Base-by-base conservation (phyloP, 306 rosid species). In the Cicer cuneatum region DNA sequence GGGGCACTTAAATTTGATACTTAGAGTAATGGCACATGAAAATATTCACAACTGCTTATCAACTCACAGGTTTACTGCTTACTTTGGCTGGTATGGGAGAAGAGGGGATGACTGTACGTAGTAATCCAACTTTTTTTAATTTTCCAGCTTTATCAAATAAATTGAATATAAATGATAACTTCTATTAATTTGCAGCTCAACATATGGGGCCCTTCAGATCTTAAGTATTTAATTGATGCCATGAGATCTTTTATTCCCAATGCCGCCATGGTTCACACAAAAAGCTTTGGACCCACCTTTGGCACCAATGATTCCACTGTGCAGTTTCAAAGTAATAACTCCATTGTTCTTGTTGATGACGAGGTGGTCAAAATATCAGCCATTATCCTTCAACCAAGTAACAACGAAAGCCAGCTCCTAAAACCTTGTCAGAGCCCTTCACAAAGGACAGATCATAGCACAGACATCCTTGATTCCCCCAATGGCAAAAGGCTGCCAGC, bases 81-180 rank as follows among this genome's bases (percentile, higher is more conserved):
- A 94, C 97, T 73, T 87, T 94, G 90, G 96, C 97, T 79, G 94
- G 94, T 78, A 88, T 90, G 83, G 97, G 98, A 74, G 97, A 91
- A 3, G 92, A 83, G 73, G 97, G 96, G 78, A 83, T 91, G 91
- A 86, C 89, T 60, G 98, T 94, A 69, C 85, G 98, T 86, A 72
- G 77, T 69, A 13, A 59, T 61, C 38, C 58, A 43, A 42, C 38
- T 70, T 74, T 64, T 7, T 65, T 40, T 66, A 38, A 57, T 77
- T 58, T 33, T 21, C 71, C 48, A 49, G 54, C 18, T 66, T 63
- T 40, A 33, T 73, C 42, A 51, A 52, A 62, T 40, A 45, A 38
- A 60, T 54, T 61, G 73, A 14, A 46, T 38, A 45, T 69, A 69
- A 73, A 72, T 38, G 47, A 5, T 60, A 24, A 41, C 57, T 83